Base-by-base conservation (phyloP, 306 rosid species). In the Astragalus glycyphyllos region DNA sequence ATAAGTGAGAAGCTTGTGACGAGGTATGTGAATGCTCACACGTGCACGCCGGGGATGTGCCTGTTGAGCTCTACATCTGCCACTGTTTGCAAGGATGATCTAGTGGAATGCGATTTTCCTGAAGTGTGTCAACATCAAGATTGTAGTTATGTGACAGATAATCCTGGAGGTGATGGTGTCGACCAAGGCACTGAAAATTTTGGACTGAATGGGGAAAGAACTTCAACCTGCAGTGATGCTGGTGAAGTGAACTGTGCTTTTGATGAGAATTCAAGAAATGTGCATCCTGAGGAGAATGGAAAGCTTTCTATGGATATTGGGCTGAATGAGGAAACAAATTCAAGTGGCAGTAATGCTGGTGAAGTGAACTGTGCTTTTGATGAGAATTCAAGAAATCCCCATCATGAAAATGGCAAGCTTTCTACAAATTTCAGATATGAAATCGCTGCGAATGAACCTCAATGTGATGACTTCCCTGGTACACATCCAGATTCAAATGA, bases 1-100 rank as follows among this genome's bases (percentile, higher is more conserved):
- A 71, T 86, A 77, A 89, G 98, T 80, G 98, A 94, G 84, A 87
- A 89, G 88, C 65, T 94, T 81, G 98, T 94, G 71, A 55, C 72
- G 71, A 81, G 71, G 51, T 94, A 89, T 82, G 91, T 83, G 16
- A 87, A 79, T 65, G 84, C 95, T 26, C 81, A 84, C 40, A 54
- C 74, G 0, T 89, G 95, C 50, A 58, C 64, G 6, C 89, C 73
- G 55, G 97, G 95, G 55, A 49, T 70, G 56, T 89, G 98, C 83
- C 82, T 89, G 11, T 74, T 94, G 68, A 86, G 85, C 77, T 62
- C 83, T 58, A 56, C 97, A 1, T 86, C 88, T 34, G 69, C 83
- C 71, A 87, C 87, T 16, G 75, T 94, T 80, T 87, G 84, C 80
- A 87, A 81, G 83, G 92, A 94, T 68, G 98, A 94, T 85, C 84